These are phyloP conservation scores for Penicillium canariense DNA, from an alignment of 495 filamentous ascomycete genomes.

Conservation along the genomic window DNA sequence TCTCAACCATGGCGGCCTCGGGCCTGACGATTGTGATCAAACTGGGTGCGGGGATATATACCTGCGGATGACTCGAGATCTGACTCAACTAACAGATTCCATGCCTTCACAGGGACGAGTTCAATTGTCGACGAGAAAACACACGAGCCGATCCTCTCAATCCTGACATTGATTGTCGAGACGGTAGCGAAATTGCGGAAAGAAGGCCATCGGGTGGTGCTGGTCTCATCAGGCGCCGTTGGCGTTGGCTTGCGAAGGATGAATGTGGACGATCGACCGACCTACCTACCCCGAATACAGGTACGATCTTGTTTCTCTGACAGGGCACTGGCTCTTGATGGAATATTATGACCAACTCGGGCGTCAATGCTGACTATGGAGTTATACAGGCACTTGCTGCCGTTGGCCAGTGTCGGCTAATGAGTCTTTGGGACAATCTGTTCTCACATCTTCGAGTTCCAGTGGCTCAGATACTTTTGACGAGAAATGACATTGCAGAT, in stretches of 20 bases:
- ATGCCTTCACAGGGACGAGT: conserved; percentile 69
- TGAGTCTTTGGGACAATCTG: conserved; percentile 91
- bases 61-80: conserved; percentile 6
- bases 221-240: conserved; percentile 96
- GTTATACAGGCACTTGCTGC: conserved; percentile 78
- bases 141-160: conserved; percentile 94
- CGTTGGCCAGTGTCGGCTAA: conserved; percentile 92
- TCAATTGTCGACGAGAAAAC: conserved; percentile 96
- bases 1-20: conserved; percentile 24
- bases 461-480: conserved; percentile 90
- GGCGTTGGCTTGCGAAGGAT: conserved; percentile 87
- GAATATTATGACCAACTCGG: not conserved
- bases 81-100: conserved; percentile 14
- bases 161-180: conserved; percentile 85
- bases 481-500: conserved; percentile 96
- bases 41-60: conserved; percentile 63
- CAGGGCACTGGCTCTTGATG: not conserved
- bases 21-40: conserved; percentile 85
- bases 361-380: conserved; percentile 5
- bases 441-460: conserved; percentile 86
- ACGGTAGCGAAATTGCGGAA: conserved; percentile 80
- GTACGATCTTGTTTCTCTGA: conserved; percentile 33
- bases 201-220: conserved; percentile 90
- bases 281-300: conserved; percentile 81
- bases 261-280: conserved; percentile 85